Percentiles rank a stretch among this genome's conserved stretches.
phyloP scores from a whole-genome alignment of 805 yeast genomes.

The Metschnikowia gelsemii region DNA sequence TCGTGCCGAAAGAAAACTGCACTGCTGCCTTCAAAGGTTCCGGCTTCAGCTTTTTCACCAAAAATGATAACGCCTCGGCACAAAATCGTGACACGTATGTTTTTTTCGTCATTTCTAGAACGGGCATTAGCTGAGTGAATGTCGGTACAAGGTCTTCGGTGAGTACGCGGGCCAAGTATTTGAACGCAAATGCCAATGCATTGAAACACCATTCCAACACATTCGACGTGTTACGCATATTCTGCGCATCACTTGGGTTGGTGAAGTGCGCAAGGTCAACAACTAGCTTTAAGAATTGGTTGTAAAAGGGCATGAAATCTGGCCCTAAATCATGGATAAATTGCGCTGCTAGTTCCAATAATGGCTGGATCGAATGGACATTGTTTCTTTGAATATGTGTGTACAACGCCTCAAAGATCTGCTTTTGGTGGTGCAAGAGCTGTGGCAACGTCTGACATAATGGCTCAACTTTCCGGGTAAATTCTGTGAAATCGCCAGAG shows the following conservation, averaged over 20 bases:
- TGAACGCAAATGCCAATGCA: constrained; percentile 83
- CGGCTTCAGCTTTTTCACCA: constrained; percentile 64
- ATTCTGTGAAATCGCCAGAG: constrained; percentile 66
- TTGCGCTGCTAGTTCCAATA: constrained; percentile 74
- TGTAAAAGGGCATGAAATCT: constrained; percentile 76
- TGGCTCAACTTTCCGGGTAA: constrained; percentile 54
- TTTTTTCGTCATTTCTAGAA: constrained; percentile 56
- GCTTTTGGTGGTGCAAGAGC: constrained; percentile 65
- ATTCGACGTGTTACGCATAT: constrained; percentile 53
- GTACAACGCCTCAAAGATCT: constrained; percentile 53
- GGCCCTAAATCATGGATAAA: constrained; percentile 91
- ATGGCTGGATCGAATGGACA: constrained; percentile 71
- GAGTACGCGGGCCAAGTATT: constrained; percentile 70
- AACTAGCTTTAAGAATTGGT: constrained; percentile 49
- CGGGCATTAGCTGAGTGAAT: constrained; percentile 59
- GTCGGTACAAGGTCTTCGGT: constrained; percentile 68
- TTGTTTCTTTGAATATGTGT: constrained; percentile 56
- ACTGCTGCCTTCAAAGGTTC: constrained; percentile 49
- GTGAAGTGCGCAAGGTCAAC: constrained; percentile 43
- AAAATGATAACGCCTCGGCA: constrained; percentile 85
- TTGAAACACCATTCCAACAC: constrained; percentile 83
- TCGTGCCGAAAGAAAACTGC: constrained; percentile 39
- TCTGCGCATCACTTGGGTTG: constrained; percentile 49
- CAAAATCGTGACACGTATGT: constrained; percentile 75
- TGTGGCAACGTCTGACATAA: constrained; percentile 74